Conservation (phyloP, 139 green algal genomes). For the Auxenochlorella pyrenoidosa region DNA sequence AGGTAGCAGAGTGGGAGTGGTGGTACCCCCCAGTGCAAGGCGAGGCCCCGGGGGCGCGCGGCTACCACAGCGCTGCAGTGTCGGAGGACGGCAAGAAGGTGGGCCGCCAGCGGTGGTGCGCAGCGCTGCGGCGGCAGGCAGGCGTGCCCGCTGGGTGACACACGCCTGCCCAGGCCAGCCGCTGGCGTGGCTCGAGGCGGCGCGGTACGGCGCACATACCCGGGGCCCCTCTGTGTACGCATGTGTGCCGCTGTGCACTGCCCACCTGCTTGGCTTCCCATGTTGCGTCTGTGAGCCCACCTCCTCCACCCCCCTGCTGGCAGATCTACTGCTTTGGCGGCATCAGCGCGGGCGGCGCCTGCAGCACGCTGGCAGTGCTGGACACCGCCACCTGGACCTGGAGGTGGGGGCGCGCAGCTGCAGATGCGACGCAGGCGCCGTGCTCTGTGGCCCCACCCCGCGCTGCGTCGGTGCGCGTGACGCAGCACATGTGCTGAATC, state of each 20-base stretch:
- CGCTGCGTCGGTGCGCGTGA: too few species aligned
- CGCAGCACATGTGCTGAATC: not conserved
- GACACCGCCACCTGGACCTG: not conserved
- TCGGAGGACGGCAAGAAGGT: conserved; percentile 18
- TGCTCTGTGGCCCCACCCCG: not conserved
- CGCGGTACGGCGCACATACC: too few species aligned
- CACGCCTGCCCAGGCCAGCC: too few species aligned
- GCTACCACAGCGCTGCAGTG: conserved; percentile 18
- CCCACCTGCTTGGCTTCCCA: too few species aligned
- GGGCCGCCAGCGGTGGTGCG: not conserved
- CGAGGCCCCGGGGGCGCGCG: not conserved
- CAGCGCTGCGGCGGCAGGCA: not conserved
- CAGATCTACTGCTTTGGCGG: conserved; percentile 28
- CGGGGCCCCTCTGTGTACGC: too few species aligned
- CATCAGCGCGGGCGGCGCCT: not conserved
- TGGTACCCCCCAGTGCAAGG: not conserved
- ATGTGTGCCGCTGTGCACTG: too few species aligned
- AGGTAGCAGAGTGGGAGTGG: not conserved
- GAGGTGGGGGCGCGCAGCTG: not conserved
- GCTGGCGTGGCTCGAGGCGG: too few species aligned
- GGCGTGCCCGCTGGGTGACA: not conserved
- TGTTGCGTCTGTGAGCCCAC: too few species aligned
- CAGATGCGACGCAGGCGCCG: not conserved
- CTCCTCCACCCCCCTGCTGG: not conserved
- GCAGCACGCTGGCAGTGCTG: conserved; percentile 16